Percentiles rank a stretch among this genome's conserved stretches.
Evolutionary conservation across 805 yeast species (phyloP).

Genomic region (Cyberlindnera xishuangbannaensis): DNA sequence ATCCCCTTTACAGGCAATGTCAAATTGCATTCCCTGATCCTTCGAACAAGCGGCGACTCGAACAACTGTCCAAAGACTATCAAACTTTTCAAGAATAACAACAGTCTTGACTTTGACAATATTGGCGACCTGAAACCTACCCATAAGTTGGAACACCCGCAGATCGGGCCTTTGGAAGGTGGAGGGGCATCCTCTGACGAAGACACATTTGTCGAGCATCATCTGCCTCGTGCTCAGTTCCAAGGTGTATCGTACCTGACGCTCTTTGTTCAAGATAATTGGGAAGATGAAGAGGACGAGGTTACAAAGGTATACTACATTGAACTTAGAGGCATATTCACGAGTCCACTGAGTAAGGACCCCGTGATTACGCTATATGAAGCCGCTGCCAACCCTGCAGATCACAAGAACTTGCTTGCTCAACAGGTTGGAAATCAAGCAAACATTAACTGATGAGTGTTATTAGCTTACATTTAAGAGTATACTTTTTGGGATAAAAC

Average conservation of each 20-base stretch:
- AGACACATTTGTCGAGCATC: conserved; percentile 70
- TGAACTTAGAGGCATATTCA: conserved; percentile 72
- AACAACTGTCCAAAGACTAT: conserved; percentile 64
- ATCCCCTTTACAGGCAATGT: conserved; percentile 78
- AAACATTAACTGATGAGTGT: conserved; percentile 7
- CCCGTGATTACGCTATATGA: conserved; percentile 81
- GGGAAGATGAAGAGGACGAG: conserved; percentile 57
- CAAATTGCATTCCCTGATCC: conserved; percentile 64
- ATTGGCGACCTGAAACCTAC: conserved; percentile 44
- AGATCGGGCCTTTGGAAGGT: conserved; percentile 51
- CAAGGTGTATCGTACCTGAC: conserved; percentile 65
- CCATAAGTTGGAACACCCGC: conserved; percentile 57
- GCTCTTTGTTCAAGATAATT: conserved; percentile 60
- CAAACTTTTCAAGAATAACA: conserved; percentile 66
- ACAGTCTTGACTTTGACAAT: conserved; percentile 66
- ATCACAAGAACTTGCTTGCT: conserved; percentile 47
- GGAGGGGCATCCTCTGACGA: conserved; percentile 30
- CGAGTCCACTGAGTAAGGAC: conserved; percentile 46
- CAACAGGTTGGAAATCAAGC: conserved; percentile 18
- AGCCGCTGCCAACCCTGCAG: conserved; percentile 88
- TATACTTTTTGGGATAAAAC: too few species aligned
- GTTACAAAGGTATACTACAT: conserved; percentile 55
- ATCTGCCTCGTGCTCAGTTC: conserved; percentile 67
- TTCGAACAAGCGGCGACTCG: conserved; percentile 56
- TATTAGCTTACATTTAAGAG: too few species aligned